Evolutionary conservation across 2,329 filamentous ascomycete species (phyloP).

Genomic region (Ophiostoma sp.): DNA sequence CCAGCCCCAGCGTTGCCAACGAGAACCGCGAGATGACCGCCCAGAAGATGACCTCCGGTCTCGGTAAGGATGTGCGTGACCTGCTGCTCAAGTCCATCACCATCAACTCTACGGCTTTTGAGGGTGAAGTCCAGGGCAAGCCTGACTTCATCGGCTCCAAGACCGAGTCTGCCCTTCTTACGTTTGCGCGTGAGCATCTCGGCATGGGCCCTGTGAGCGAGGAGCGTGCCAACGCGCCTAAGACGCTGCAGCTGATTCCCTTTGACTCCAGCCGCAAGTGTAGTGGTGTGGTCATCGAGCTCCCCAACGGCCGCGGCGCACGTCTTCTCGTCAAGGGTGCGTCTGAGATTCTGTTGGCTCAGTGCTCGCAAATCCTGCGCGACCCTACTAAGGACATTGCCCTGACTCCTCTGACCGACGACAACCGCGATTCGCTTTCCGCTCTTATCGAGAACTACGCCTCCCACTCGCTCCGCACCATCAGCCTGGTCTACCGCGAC

Average conservation of each 20-base stretch:
- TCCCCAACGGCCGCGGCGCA: constrained; percentile 49
- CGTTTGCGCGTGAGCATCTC: constrained; percentile 65
- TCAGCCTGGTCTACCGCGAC: constrained; percentile 80
- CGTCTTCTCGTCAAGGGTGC: constrained; percentile 65
- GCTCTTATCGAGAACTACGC: constrained; percentile 76
- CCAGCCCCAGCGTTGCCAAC: not conserved
- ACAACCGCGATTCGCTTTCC: constrained; percentile 59
- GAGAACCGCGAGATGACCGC: constrained; percentile 43
- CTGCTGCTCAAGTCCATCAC: constrained; percentile 61
- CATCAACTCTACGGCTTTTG: constrained; percentile 73
- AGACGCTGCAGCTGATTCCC: constrained; percentile 66
- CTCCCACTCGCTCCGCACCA: constrained; percentile 76
- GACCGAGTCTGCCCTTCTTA: constrained; percentile 73
- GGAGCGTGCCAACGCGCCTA: constrained; percentile 53
- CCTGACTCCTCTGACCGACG: constrained; percentile 48
- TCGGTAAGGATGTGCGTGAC: constrained; percentile 50
- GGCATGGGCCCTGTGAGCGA: constrained; percentile 66
- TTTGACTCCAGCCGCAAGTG: constrained; percentile 77
- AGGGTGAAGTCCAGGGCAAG: constrained; percentile 68
- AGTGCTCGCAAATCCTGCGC: constrained; percentile 54
- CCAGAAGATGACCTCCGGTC: constrained; percentile 49
- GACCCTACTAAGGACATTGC: constrained; percentile 50
- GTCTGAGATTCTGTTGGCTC: constrained; percentile 61
- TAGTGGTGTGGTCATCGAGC: constrained; percentile 61
- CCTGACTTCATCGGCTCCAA: constrained; percentile 73